These are phyloP conservation scores for Volvox carteri DNA, from an alignment of 163 green algal species.

Conservation along the genomic window DNA sequence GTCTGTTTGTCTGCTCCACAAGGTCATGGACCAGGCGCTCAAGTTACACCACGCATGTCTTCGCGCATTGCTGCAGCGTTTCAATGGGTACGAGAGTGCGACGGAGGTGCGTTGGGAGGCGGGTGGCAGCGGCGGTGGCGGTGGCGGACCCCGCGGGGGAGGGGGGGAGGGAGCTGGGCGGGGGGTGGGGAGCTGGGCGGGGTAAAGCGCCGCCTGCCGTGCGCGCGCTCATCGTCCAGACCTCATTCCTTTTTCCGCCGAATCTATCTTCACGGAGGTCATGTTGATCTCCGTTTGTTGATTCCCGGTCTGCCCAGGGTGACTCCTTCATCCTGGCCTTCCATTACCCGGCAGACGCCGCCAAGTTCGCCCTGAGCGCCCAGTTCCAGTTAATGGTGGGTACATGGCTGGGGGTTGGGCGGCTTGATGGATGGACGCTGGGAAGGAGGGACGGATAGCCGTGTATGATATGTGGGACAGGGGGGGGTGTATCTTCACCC, in stretches of 20 bases:
- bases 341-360: slow-evolving; percentile 52
- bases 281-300: not conserved
- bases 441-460: too few relatives aligned
- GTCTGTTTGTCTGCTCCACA: not conserved
- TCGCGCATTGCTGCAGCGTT: slow-evolving; percentile 35
- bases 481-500: too few relatives aligned
- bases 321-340: slow-evolving; percentile 63
- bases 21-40: slow-evolving; percentile 63
- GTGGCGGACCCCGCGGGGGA: too few relatives aligned
- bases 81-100: slow-evolving; percentile 53
- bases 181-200: too few relatives aligned
- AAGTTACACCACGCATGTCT: slow-evolving; percentile 62
- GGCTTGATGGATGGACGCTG: not conserved
- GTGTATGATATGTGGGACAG: too few relatives aligned
- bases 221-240: too few relatives aligned
- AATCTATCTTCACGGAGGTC: not conserved
- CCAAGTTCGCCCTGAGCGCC: slow-evolving; percentile 48
- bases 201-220: too few relatives aligned
- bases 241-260: too few relatives aligned
- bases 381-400: slow-evolving; percentile 55
- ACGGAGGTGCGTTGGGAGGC: slow-evolving; percentile 24
- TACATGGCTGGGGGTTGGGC: not conserved
- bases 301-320: slow-evolving; percentile 29
- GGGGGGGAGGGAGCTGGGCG: too few relatives aligned
- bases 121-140: too few relatives aligned